A percentile compares a stretch with the other conserved stretches of the same genome.
phyloP scores from a whole-genome alignment of 1,284 basidiomycete species.

The Rhodotorula sp. region DNA sequence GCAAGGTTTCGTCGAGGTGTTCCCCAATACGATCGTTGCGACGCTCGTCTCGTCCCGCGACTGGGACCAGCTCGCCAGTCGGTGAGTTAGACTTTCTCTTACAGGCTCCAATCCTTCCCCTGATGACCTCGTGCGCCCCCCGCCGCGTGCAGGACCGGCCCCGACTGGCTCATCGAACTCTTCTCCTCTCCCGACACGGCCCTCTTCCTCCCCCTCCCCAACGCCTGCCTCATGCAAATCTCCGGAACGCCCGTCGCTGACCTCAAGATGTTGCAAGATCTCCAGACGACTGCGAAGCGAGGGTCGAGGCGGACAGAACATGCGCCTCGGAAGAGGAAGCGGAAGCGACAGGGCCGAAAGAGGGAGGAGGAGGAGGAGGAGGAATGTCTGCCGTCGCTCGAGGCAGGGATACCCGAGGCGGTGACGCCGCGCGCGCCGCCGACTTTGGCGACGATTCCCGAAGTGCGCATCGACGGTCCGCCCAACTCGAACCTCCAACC shows the following conservation, averaged over 20 bases:
- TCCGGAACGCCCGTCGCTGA: slow-evolving; percentile 67
- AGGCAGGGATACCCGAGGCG: no score
- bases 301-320: slow-evolving; percentile 1
- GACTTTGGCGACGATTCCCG: not conserved
- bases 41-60: slow-evolving; percentile 60
- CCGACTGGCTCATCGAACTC: slow-evolving; percentile 68
- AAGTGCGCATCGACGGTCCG: not conserved
- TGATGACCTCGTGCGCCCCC: not conserved
- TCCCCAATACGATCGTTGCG: slow-evolving; percentile 71
- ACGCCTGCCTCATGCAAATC: slow-evolving; percentile 76
- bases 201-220: slow-evolving; percentile 69
- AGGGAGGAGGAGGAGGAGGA: not conserved
- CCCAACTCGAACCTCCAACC: not conserved
- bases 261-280: slow-evolving; percentile 45
- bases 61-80: slow-evolving; percentile 65
- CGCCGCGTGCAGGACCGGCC: slow-evolving; percentile 62
- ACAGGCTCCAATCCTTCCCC: not conserved
- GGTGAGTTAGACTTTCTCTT: slow-evolving; percentile 52
- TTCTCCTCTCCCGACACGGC: slow-evolving; percentile 62
- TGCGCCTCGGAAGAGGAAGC: slow-evolving; percentile 6
- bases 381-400: not conserved
- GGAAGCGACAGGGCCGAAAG: not conserved
- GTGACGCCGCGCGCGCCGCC: no score
- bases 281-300: not conserved
- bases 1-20: slow-evolving; percentile 48